Percentiles rank a stretch among this genome's conserved stretches.
Conservation (phyloP, 371 early-diverging fungal genomes). For the Smittium mucronatum region DNA sequence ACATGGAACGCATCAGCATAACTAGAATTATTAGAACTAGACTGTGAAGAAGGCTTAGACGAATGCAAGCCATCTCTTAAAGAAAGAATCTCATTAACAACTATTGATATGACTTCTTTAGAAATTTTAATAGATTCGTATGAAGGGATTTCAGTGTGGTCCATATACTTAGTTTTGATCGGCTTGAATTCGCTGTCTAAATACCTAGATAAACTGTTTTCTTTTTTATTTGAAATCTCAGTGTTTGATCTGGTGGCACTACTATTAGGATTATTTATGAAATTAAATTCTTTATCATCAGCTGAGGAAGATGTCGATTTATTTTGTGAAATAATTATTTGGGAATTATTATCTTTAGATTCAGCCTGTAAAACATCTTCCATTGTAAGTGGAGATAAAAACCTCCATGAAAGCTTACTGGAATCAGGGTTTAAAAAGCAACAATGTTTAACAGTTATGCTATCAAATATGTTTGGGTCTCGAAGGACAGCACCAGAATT, state of each 20-base stretch:
- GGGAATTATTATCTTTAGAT: not conserved
- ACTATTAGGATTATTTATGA: not conserved
- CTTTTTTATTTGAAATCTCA: too few relatives aligned
- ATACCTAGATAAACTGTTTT: too few relatives aligned
- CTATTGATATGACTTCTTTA: not conserved
- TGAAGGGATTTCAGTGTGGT: not conserved
- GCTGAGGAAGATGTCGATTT: too few relatives aligned
- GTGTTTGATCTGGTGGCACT: not conserved
- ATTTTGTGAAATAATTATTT: too few relatives aligned
- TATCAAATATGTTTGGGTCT: slow-evolving; percentile 51
- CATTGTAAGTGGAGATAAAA: not conserved
- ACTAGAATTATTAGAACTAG: not conserved
- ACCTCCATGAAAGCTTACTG: not conserved
- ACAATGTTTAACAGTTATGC: slow-evolving; percentile 50
- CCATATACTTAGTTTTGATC: not conserved
- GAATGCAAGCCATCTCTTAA: not conserved
- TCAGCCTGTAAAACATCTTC: not conserved
- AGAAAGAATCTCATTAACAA: slow-evolving; percentile 7
- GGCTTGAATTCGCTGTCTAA: too few relatives aligned
- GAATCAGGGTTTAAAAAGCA: slow-evolving; percentile 35
- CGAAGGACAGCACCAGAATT: slow-evolving; percentile 62
- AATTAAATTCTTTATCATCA: too few relatives aligned
- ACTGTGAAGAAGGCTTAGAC: too few relatives aligned
- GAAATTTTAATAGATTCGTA: slow-evolving; percentile 21
- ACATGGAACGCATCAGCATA: not conserved